These are phyloP conservation scores for Collybia sp. DNA, from an alignment of 768 basidiomycete genomes.

Conservation along the genomic window DNA sequence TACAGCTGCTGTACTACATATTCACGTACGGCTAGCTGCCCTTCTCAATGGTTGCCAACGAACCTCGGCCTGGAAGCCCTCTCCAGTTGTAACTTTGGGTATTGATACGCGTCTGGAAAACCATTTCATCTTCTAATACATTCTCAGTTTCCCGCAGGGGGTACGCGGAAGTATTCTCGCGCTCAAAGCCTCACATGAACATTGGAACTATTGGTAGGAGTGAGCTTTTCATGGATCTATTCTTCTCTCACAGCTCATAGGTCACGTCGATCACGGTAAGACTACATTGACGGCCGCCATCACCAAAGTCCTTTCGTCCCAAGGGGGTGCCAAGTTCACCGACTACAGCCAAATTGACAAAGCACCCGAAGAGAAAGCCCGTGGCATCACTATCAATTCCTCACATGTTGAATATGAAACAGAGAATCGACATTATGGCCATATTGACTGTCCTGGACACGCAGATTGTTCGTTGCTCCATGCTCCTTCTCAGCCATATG, in stretches of 20 bases:
- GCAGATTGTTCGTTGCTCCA: slow-evolving; percentile 70
- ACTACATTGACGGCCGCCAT: slow-evolving; percentile 95
- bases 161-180: slow-evolving; percentile 76
- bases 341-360: slow-evolving; percentile 98
- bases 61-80: slow-evolving; percentile 19
- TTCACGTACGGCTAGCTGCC: slow-evolving; percentile 16
- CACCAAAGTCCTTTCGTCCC: slow-evolving; percentile 83
- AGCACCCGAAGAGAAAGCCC: slow-evolving; percentile 98
- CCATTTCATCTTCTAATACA: neutral
- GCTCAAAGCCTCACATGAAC: slow-evolving; percentile 89
- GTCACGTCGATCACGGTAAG: slow-evolving; percentile 98
- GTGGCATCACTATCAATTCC: slow-evolving; percentile 99
- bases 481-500: slow-evolving; percentile 4
- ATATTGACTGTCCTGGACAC: slow-evolving; percentile 97
- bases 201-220: slow-evolving; percentile 84
- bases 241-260: slow-evolving; percentile 25
- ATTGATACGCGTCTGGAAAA: no score
- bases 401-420: slow-evolving; percentile 99
- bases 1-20: slow-evolving; percentile 4
- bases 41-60: slow-evolving; percentile 35
- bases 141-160: slow-evolving; percentile 50
- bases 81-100: neutral
- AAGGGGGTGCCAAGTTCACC: slow-evolving; percentile 81
- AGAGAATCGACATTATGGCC: slow-evolving; percentile 83
- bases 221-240: neutral